A percentile compares a stretch with the other conserved stretches of the same genome.
These are phyloP conservation scores for Bifiguratus adelaidae DNA, from an alignment of 192 early-diverging fungal species.

Conservation along the genomic window DNA sequence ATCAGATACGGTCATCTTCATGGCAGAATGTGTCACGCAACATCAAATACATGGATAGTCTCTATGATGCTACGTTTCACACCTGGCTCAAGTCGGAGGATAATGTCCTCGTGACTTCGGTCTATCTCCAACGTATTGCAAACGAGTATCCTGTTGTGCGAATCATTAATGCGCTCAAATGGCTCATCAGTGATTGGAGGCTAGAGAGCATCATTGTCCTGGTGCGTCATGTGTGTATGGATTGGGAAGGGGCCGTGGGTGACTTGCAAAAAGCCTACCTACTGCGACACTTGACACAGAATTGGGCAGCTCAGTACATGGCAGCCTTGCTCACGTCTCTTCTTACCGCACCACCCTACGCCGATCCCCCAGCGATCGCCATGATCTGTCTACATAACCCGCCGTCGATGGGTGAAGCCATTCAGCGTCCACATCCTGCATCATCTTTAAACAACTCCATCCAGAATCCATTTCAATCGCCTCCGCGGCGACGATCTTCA, in stretches of 20 bases:
- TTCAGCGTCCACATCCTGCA: slow-evolving; percentile 32
- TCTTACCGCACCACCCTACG: slow-evolving; percentile 22
- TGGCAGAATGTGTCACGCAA: slow-evolving; percentile 68
- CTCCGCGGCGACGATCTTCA: too few relatives aligned
- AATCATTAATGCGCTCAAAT: slow-evolving; percentile 65
- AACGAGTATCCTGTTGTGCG: slow-evolving; percentile 63
- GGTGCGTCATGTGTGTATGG: slow-evolving; percentile 58
- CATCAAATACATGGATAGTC: slow-evolving; percentile 63
- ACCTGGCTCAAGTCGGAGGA: slow-evolving; percentile 67
- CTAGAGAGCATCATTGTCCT: slow-evolving; percentile 59
- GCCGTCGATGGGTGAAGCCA: slow-evolving; percentile 26
- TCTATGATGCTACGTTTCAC: slow-evolving; percentile 68
- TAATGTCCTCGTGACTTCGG: slow-evolving; percentile 58
- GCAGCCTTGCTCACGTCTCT: slow-evolving; percentile 33
- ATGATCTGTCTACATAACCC: slow-evolving; percentile 3
- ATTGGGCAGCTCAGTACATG: slow-evolving; percentile 40
- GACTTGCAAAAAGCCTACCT: slow-evolving; percentile 33
- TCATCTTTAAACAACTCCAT: slow-evolving; percentile 21
- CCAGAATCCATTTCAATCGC: too few relatives aligned
- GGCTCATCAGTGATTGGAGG: slow-evolving; percentile 64
- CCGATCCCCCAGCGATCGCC: slow-evolving; percentile 16
- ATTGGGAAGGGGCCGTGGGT: slow-evolving; percentile 47
- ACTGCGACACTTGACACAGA: slow-evolving; percentile 32
- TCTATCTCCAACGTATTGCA: slow-evolving; percentile 62
- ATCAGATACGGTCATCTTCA: too few relatives aligned